These are phyloP conservation scores for Hanseniaspora thailandica DNA, from an alignment of 805 yeast genomes.

Conservation along the genomic window DNA sequence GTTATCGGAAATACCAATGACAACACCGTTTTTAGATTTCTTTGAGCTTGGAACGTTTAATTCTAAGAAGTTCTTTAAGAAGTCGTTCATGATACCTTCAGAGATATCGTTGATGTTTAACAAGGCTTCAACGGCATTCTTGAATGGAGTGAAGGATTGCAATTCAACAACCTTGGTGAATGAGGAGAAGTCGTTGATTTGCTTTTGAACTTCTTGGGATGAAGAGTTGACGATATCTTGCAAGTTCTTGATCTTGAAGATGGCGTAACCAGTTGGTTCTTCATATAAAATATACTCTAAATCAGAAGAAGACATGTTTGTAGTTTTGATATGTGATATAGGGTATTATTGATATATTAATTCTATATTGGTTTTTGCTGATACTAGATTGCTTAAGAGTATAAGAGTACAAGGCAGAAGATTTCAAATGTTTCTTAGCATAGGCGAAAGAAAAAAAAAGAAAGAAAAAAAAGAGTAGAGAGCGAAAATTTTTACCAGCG, in stretches of 20 bases:
- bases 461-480: neutral
- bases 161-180: slow-evolving; percentile 89
- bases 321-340: neutral
- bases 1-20: slow-evolving; percentile 84
- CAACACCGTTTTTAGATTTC: slow-evolving; percentile 35
- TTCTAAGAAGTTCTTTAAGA: slow-evolving; percentile 78
- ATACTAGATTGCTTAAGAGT: neutral
- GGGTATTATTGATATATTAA: neutral
- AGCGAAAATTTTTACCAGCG: neutral
- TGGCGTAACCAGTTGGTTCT: slow-evolving; percentile 97
- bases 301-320: slow-evolving; percentile 43
- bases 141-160: slow-evolving; percentile 93
- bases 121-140: slow-evolving; percentile 98
- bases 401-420: neutral
- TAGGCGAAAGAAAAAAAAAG: neutral
- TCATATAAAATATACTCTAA: slow-evolving; percentile 88
- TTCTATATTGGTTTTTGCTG: neutral
- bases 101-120: slow-evolving; percentile 97
- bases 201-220: slow-evolving; percentile 85
- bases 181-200: slow-evolving; percentile 69
- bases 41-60: slow-evolving; percentile 58
- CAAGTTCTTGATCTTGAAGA: slow-evolving; percentile 85
- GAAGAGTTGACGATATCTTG: slow-evolving; percentile 90
- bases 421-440: no score
- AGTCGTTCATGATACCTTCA: slow-evolving; percentile 91